Base-by-base conservation (phyloP, 1,139 yeast species). In the Candida tropicalis region DNA sequence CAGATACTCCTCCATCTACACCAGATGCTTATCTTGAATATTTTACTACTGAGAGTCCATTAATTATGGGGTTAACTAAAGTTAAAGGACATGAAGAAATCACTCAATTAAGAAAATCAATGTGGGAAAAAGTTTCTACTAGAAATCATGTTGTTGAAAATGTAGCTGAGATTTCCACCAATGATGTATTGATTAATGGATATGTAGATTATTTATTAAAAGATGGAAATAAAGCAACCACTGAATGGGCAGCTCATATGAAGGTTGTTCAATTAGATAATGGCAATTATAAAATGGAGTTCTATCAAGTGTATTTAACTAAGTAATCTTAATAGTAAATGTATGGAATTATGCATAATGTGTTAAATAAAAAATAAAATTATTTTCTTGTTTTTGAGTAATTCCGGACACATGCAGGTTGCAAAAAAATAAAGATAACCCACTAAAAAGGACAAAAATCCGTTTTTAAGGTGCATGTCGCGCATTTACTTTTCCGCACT, bases 61-160 rank as follows among this genome's bases (percentile, higher is more conserved):
- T 60, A 20, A 46, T 49, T n/a, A 57, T 59, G 58, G 59, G 51
- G 2, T 43, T 48, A 15, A 48, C 40, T 13, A 44, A 43, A 38
- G 48, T 47, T 3, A 35, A 40, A 8, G 56, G 53, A 1, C 44
- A 39, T 7, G 39, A 34, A 11, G 55, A 47, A 26, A 58, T 60
- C 11, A 45, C 48, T 1, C 42, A 41, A 9, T 38, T 57, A 40
- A 49, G 65, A 40, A 49, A 52, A 25, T 53, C 46, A 5, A 57
- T 60, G 59, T 60, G 65, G 65, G 40, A 45, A 13, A 44, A 49
- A 20, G 61, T 59, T 8, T 48, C 54, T 4, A 38, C 49, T 17
- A 50, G 63, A 39, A 58, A 53, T 38, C 64, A 59, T 35, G 57
- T 56, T n/a, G 57, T 56, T 9, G 34, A 44, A 8, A 49, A 56